Evolutionary conservation across 2,329 filamentous ascomycete species (phyloP), one percentile per base, ranked within the genome.

Genomic region (Penicillium sp.): DNA sequence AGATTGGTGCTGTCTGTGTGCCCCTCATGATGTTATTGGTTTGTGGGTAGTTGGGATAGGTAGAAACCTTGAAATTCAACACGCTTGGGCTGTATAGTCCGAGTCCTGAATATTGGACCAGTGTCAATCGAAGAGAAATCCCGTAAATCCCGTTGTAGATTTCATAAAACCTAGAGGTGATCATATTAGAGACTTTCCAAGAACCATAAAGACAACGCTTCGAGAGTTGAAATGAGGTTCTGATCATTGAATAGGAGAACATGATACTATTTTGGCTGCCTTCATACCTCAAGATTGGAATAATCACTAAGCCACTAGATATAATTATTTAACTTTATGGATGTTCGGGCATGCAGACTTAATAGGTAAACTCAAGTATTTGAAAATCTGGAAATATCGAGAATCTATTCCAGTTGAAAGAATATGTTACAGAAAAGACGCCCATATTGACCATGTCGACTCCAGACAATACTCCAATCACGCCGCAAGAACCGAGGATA

Each of bases 61-160:
- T 55, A 41, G 39, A 43, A 39, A 33, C 43, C 41, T 60, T 33
- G 33, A 45, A 62, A 57, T 62, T 60, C 57, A 63, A 60, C 52
- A 56, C 47, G 22, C 47, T 53, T 52, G 31, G 19, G 44, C 44
- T 41, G 39, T 26, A 37, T 19, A 37, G 48, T 16, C 27, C 39
- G 4, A 35, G 37, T 55, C 11, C 35, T 37, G 7, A 26, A 27
- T 21, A 53, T 26, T 48, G 31, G 5, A 14, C 31, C 31, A 33
- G 31, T 33, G 6, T 26, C 1, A 26, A 26, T 26, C 7, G 7
- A 26, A 26, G 7, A 26, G 26, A 26, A 26, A 26, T 0, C 26
- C 26, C n/a, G n/a, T n/a, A n/a, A n/a, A n/a, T n/a, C n/a, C 7
- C 26, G 7, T 26, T 26, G 24, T 26, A 26, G 26, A 26, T 26